Evolutionary conservation across 176 grass and related monocot genomes (phyloP), one percentile per base, ranked within the genome.

Genomic region (Rhynchospora pubera): DNA sequence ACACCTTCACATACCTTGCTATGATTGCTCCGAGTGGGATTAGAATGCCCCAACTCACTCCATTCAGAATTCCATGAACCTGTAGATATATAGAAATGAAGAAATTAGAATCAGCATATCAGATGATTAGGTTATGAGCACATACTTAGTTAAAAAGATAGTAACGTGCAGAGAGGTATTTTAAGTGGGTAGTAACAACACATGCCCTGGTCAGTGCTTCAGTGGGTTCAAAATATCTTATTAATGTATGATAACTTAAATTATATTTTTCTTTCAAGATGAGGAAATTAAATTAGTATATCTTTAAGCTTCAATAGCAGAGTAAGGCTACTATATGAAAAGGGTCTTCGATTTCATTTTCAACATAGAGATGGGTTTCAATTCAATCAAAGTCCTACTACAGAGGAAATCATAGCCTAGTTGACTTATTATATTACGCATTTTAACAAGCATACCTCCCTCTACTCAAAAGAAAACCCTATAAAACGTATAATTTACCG

Each of bases 11-110:
- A 12, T 97, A 97, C 55, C 93, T 89, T 5, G 93, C 89, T 14
- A 91, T 84, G 56, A 93, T 89, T 42, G 67, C 91, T 84, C 91
- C 93, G 39, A 97, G 84, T 42, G 93, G 93, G 30, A 97, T 65
- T 1, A 97, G 85, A 71, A 97, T 85, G 1, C 93, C 93, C 93
- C 93, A 97, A 79, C 93, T 91, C 70, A 93, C 91, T 16, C 89
- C 91, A 86, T 93, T 97, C 68, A 97, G 65, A 22, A 93, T 30
- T 56, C 93, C 93, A 87, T 97, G 93, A 7, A 90, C 89, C 93
- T 97, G n/a, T 16, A 84, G 2, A 26, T 23, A 78, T 2, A 52
- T 52, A 30, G 51, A 32, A 62, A 60, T 19, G 24, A 46, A 30
- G 19, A 65, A 15, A 47, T 28, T 46, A 19, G 15, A 82, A 64